Conservation (phyloP, 2,329 filamentous ascomycete genomes). For the Mycosphaerella sp. region DNA sequence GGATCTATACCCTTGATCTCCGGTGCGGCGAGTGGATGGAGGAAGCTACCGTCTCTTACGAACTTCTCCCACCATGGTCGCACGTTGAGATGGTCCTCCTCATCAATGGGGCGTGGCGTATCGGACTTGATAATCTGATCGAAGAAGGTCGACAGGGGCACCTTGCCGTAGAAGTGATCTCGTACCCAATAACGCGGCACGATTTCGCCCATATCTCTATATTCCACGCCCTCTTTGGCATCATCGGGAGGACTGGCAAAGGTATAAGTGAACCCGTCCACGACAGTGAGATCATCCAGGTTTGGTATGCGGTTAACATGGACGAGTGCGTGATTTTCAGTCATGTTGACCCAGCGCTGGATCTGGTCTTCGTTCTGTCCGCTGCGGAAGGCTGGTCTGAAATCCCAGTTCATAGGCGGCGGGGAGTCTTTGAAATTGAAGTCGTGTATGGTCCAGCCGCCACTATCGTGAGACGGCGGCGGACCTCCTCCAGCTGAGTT, state of each 20-base stretch:
- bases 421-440: conserved; percentile 44
- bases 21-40: conserved; percentile 19
- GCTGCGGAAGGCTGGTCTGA: conserved; percentile 27
- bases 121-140: conserved; percentile 20
- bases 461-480: background rate
- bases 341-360: conserved; percentile 25
- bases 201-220: conserved; percentile 22
- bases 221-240: conserved; percentile 1
- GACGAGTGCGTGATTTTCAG: conserved; percentile 5
- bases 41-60: conserved; percentile 14
- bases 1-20: conserved; percentile 27
- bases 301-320: conserved; percentile 5
- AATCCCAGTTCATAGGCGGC: conserved; percentile 44
- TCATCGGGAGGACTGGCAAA: conserved; percentile 13
- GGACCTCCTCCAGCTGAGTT: background rate
- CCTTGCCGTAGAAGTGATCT: conserved; percentile 18
- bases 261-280: conserved; percentile 17
- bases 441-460: conserved; percentile 27
- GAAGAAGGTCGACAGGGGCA: conserved; percentile 29
- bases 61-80: conserved; percentile 33
- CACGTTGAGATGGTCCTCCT: conserved; percentile 23
- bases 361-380: conserved; percentile 26
- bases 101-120: conserved; percentile 24
- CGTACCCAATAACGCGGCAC: conserved; percentile 32
- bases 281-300: conserved; percentile 11